Percentiles rank a stretch among this genome's conserved stretches.
These are phyloP conservation scores for Friedmanniomyces simplex DNA, from an alignment of 495 filamentous ascomycete genomes.

Conservation along the genomic window DNA sequence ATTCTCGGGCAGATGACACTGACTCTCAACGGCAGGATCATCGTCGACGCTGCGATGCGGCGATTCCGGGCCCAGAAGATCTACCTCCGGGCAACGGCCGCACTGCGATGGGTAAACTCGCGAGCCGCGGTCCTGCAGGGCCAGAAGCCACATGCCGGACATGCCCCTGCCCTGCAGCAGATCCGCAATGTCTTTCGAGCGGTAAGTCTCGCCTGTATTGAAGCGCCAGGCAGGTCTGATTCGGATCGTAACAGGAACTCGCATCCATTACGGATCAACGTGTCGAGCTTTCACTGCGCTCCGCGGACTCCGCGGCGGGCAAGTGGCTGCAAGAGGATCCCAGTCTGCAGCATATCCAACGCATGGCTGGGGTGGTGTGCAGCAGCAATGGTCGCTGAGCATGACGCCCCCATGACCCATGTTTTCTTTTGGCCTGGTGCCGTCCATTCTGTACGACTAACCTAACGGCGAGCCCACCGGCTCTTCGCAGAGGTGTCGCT, in stretches of 20 bases:
- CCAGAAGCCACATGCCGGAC: constrained; percentile 46
- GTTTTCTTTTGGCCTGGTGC: constrained; percentile 1
- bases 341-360: constrained; percentile 2
- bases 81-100: constrained; percentile 67
- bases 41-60: constrained; percentile 65
- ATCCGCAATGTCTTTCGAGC: constrained; percentile 49
- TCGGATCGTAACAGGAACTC: constrained; percentile 24
- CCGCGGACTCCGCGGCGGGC: constrained; percentile 27
- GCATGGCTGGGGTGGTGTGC: constrained; percentile 4
- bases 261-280: constrained; percentile 30
- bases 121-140: constrained; percentile 57
- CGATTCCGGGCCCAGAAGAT: constrained; percentile 80
- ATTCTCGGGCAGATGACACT: background rate
- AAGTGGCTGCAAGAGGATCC: constrained; percentile 35
- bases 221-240: background rate
- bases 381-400: constrained; percentile 9
- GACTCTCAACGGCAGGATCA: constrained; percentile 43
- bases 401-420: background rate
- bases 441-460: background rate
- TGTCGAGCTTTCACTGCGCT: constrained; percentile 30
- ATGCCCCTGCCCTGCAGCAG: constrained; percentile 47
- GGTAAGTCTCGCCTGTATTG: constrained; percentile 38
- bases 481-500: background rate
- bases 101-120: constrained; percentile 68
- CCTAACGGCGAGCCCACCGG: background rate